phyloP scores from a whole-genome alignment of 129 eudicot species.

The Escallonia herrerae region DNA sequence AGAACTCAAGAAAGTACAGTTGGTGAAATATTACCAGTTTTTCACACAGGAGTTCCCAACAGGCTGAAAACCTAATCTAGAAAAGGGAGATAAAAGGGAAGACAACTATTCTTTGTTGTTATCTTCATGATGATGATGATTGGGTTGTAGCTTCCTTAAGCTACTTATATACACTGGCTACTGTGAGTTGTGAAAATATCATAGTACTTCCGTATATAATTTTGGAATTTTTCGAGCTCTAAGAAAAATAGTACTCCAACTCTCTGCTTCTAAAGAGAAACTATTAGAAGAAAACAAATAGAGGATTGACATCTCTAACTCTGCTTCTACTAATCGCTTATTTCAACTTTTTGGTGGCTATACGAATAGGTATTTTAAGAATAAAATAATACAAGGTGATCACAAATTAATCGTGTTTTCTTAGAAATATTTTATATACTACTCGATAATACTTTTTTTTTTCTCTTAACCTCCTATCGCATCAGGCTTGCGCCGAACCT shows the following conservation, averaged over 20 bases:
- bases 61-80: slow-evolving; percentile 16
- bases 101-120: slow-evolving; percentile 14
- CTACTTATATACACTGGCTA: slow-evolving; percentile 19
- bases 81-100: slow-evolving; percentile 2
- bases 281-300: too few relatives aligned
- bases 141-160: not conserved
- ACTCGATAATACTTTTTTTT: too few relatives aligned
- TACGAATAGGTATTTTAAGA: too few relatives aligned
- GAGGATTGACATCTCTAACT: too few relatives aligned
- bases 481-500: too few relatives aligned
- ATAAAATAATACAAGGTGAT: too few relatives aligned
- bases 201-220: not conserved
- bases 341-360: too few relatives aligned
- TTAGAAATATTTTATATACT: too few relatives aligned
- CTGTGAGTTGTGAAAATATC: slow-evolving; percentile 10
- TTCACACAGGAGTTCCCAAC: slow-evolving; percentile 16
- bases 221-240: not conserved
- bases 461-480: too few relatives aligned
- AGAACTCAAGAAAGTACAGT: slow-evolving; percentile 18
- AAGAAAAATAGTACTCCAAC: not conserved
- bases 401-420: too few relatives aligned
- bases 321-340: too few relatives aligned
- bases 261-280: not conserved
- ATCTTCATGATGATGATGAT: slow-evolving; percentile 4
- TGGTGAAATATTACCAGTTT: slow-evolving; percentile 30